Base-by-base conservation (phyloP, 2,329 filamentous ascomycete species). In the Ilyonectria mors-panacis region DNA sequence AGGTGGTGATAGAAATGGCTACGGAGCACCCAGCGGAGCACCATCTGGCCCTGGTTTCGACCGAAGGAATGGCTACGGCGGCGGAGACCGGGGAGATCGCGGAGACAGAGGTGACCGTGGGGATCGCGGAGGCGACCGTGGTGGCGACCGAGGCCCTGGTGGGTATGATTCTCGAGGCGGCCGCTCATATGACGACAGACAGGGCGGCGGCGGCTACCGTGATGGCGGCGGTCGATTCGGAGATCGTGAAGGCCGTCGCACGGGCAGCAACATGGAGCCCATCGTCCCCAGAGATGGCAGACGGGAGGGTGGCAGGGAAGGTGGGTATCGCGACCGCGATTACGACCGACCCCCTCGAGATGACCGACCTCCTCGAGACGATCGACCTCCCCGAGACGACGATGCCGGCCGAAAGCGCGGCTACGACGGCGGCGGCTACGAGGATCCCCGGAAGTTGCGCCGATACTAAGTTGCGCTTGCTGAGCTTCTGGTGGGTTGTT, bases 201-300 rank as follows among this genome's bases (percentile, higher is more conserved):
- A 77, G 66, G 72, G 85, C 67, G 83, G 39, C 39, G 39, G 39
- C 39, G 85, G 82, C 67, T 85, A 87, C 74, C 85, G 89, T 71
- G 86, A 87, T 73, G 82, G 82, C 44, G 73, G 78, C 55, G 78
- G 79, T 35, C 77, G 79, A 65, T 73, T 68, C 67, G 77, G 77
- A 64, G 79, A 78, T 54, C 85, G 88, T 71, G 87, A 89, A 13
- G 75, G 75, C 66, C 85, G 87, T 65, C 83, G 84, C 48, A 92
- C 89, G 63, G 93, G 93, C 72, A 93, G 93, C 83, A 96, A 97
- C 82, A 92, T 92, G 81, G 94, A 97, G 80, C 94, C 93, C 68
- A 89, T 96, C 78, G 91, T 42, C 15, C 39, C 39, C 3, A 6
- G 39, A n/a, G 15, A 42, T 17, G 17, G 39, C 15, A 42, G 39